phyloP scores from a whole-genome alignment of 805 yeast species.

The Yarrowia bubula region DNA sequence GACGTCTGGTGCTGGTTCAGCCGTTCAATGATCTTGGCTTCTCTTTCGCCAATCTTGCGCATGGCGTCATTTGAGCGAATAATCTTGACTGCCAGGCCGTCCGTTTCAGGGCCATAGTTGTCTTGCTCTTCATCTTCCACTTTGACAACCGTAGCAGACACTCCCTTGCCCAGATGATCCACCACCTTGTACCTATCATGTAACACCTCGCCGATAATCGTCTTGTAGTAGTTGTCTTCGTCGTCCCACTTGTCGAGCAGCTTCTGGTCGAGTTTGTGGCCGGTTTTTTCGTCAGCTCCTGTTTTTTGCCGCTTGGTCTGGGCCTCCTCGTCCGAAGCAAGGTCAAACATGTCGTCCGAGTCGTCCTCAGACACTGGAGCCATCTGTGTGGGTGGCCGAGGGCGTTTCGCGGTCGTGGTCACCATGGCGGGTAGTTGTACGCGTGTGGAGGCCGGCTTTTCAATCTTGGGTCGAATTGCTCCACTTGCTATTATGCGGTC shows the following conservation, averaged over 20 bases:
- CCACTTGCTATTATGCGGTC: constrained; percentile 22
- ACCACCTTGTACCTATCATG: constrained; percentile 36
- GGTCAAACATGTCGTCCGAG: constrained; percentile 37
- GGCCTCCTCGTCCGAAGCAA: background rate
- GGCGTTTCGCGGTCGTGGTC: background rate
- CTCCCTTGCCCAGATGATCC: constrained; percentile 39
- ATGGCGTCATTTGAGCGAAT: constrained; percentile 71
- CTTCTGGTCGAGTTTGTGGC: constrained; percentile 31
- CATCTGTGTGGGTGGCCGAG: background rate
- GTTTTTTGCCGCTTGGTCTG: background rate
- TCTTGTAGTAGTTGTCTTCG: constrained; percentile 39
- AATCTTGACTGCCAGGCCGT: constrained; percentile 51
- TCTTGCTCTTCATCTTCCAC: constrained; percentile 26
- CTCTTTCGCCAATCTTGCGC: constrained; percentile 67
- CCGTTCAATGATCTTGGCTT: constrained; percentile 55
- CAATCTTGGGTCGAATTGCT: background rate
- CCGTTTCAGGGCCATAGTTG: background rate
- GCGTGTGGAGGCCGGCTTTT: background rate
- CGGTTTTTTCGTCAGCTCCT: background rate
- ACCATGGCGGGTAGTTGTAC: background rate
- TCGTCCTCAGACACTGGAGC: constrained; percentile 17
- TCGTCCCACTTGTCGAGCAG: constrained; percentile 41
- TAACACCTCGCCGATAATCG: constrained; percentile 39
- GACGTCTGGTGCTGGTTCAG: constrained; percentile 60
- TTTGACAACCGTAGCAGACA: constrained; percentile 39